These are phyloP conservation scores for Aureobasidium lini DNA, from an alignment of 2,329 filamentous ascomycete species.

Conservation along the genomic window DNA sequence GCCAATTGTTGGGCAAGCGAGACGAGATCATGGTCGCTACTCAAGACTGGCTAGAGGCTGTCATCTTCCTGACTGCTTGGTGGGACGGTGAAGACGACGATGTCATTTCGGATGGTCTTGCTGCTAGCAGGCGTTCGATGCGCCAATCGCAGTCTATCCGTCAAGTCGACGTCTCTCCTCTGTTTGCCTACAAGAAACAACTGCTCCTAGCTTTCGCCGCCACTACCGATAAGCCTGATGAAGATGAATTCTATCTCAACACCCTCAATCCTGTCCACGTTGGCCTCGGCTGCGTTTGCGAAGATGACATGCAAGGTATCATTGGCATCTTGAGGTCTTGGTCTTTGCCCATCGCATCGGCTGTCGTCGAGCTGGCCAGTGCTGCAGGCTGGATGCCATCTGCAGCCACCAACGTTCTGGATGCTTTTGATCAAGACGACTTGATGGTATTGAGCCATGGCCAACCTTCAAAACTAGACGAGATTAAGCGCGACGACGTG, in stretches of 20 bases:
- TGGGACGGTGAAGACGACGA: slow-evolving; percentile 74
- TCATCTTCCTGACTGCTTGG: slow-evolving; percentile 76
- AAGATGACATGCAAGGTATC: slow-evolving; percentile 71
- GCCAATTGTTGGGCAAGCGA: slow-evolving; percentile 67
- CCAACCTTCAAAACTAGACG: slow-evolving; percentile 49
- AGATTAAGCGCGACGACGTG: slow-evolving; percentile 69
- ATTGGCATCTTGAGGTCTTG: slow-evolving; percentile 67
- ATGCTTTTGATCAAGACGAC: slow-evolving; percentile 73
- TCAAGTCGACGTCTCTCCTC: slow-evolving; percentile 44
- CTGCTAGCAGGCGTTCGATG: slow-evolving; percentile 37
- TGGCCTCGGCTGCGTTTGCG: slow-evolving; percentile 71
- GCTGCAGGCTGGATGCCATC: slow-evolving; percentile 73
- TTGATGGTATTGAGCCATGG: slow-evolving; percentile 72
- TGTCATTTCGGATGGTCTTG: slow-evolving; percentile 34
- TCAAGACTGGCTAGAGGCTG: slow-evolving; percentile 89
- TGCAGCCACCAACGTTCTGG: slow-evolving; percentile 46
- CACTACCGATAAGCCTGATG: slow-evolving; percentile 56
- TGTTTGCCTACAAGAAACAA: slow-evolving; percentile 65
- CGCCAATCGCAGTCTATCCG: slow-evolving; percentile 33
- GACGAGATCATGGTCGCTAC: slow-evolving; percentile 68
- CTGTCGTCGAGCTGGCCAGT: slow-evolving; percentile 77
- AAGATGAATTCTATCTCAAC: slow-evolving; percentile 65
- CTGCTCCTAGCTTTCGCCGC: slow-evolving; percentile 62
- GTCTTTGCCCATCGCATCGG: slow-evolving; percentile 71
- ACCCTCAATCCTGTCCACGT: slow-evolving; percentile 69